Percentiles rank a stretch among this genome's conserved stretches.
Conservation (phyloP, 768 basidiomycete genomes). For the Boletus rufocinnamomeus region DNA sequence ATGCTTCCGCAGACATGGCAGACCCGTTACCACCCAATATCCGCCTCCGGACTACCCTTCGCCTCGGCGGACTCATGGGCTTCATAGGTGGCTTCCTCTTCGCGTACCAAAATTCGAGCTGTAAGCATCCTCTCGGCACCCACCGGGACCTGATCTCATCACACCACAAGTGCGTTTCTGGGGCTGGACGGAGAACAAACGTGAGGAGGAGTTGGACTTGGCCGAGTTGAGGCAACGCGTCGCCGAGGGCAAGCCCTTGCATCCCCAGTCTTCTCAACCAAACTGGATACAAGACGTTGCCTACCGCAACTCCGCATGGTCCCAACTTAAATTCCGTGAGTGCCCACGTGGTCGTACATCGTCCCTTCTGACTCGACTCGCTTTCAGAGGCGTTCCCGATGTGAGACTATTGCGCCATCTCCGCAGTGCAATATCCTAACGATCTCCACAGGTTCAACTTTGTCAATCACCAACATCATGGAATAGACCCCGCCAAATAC, state of each 20-base stretch:
- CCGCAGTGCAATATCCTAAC: conserved; percentile 9
- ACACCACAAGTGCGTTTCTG: conserved; percentile 76
- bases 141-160: conserved; percentile 15
- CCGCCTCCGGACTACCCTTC: conserved; percentile 42
- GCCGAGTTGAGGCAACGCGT: conserved; percentile 77
- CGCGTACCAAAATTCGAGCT: conserved; percentile 87
- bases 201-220: conserved; percentile 76
- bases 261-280: conserved; percentile 82
- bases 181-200: conserved; percentile 90
- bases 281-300: conserved; percentile 87
- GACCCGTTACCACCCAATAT: conserved; percentile 42
- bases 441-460: conserved; percentile 80
- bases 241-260: conserved; percentile 77
- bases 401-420: conserved; percentile 42
- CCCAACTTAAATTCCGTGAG: conserved; percentile 91
- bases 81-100: conserved; percentile 90
- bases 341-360: conserved; percentile 19
- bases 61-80: conserved; percentile 74
- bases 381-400: conserved; percentile 70
- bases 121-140: conserved; percentile 47
- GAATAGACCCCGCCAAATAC: conserved; percentile 84
- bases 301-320: conserved; percentile 85
- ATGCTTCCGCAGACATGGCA: conserved; percentile 42
- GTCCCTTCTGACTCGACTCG: conserved; percentile 14
- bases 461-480: conserved; percentile 88